phyloP scores from a whole-genome alignment of 257 asterid species.

The Solanum piurae region DNA sequence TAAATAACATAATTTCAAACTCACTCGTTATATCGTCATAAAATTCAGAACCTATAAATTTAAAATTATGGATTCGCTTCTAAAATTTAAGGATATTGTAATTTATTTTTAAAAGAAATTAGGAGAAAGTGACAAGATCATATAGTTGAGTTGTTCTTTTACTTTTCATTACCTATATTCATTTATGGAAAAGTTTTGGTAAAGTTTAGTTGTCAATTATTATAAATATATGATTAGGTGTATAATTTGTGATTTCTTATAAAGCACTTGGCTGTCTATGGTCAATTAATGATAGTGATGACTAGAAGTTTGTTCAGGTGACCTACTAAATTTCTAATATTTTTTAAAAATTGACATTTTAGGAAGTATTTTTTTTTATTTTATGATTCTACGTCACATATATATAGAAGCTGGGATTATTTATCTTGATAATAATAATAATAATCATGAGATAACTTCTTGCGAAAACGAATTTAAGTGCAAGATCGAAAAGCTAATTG shows the following conservation, averaged over 20 bases:
- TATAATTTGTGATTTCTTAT: background rate
- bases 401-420: too few species aligned
- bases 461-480: background rate
- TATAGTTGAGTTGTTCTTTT: background rate
- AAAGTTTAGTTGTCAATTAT: background rate
- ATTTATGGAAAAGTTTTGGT: background rate
- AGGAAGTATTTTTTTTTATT: too few species aligned
- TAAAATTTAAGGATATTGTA: background rate
- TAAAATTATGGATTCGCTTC: background rate
- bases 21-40: background rate
- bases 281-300: background rate
- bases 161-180: background rate
- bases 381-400: too few species aligned
- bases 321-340: background rate
- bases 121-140: background rate
- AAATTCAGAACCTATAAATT: background rate
- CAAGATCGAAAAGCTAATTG: too few species aligned
- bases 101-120: background rate
- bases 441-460: background rate
- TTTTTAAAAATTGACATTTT: background rate
- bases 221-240: background rate
- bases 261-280: background rate
- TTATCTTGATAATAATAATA: background rate
- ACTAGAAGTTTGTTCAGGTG: background rate
- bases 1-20: background rate